Evolutionary conservation across 208 protist species (phyloP).

Genomic region (Leptomonas pyrrhocoris): DNA sequence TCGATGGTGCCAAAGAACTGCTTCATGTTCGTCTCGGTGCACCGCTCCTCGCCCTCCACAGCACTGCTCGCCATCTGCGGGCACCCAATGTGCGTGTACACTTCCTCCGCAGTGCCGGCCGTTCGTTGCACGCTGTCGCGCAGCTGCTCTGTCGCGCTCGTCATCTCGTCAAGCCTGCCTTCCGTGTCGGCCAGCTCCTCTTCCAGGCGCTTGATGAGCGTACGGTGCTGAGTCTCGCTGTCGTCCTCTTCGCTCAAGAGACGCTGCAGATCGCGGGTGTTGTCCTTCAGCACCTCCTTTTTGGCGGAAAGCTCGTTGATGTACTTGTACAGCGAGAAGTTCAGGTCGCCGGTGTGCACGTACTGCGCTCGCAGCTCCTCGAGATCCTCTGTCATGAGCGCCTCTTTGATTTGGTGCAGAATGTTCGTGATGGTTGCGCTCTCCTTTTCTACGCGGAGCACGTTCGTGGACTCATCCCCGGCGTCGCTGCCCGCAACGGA

Average conservation of each 20-base stretch:
- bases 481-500: constrained; percentile 33
- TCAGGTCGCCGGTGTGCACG: constrained; percentile 90
- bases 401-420: constrained; percentile 81
- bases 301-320: constrained; percentile 95
- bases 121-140: constrained; percentile 69
- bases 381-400: constrained; percentile 83
- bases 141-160: constrained; percentile 46
- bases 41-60: constrained; percentile 37
- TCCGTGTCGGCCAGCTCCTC: constrained; percentile 89
- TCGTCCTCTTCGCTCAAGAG: constrained; percentile 86
- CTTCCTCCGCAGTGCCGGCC: constrained; percentile 73
- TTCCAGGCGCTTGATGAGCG: constrained; percentile 89
- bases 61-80: constrained; percentile 25
- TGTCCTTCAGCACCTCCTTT: constrained; percentile 87
- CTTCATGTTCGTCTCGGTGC: constrained; percentile 90
- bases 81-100: constrained; percentile 81
- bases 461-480: constrained; percentile 33
- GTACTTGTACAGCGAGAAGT: constrained; percentile 97
- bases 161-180: constrained; percentile 73
- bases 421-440: constrained; percentile 71
- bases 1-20: constrained; percentile 91
- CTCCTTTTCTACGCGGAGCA: constrained; percentile 55
- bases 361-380: constrained; percentile 85
- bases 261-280: constrained; percentile 81
- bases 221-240: constrained; percentile 69